phyloP scores from a whole-genome alignment of 108 stramenopile species.

The Aureococcus anophagefferens region DNA sequence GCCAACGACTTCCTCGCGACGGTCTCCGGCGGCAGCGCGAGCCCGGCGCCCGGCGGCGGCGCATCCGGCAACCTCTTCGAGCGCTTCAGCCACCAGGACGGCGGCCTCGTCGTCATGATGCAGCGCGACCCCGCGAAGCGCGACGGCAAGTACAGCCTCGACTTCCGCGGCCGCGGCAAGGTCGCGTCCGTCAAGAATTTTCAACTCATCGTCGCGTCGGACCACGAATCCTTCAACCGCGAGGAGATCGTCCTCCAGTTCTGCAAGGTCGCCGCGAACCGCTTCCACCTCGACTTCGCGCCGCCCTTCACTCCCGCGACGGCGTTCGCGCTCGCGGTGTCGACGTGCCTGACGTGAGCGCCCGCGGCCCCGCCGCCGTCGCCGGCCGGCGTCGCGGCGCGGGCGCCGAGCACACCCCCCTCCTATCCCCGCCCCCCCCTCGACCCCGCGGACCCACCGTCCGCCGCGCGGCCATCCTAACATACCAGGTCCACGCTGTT shows the following conservation, averaged over 20 bases:
- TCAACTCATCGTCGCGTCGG: background rate
- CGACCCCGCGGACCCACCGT: no score
- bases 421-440: no score
- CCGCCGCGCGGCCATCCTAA: no score
- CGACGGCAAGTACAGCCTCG: background rate
- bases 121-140: background rate
- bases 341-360: constrained; percentile 16
- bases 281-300: constrained; percentile 39
- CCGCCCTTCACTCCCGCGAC: constrained; percentile 37
- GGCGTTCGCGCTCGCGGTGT: constrained; percentile 35
- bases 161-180: background rate
- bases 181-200: background rate
- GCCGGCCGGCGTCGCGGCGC: no score
- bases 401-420: no score
- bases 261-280: constrained; percentile 31
- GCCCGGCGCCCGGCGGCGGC: background rate
- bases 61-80: no score
- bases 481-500: no score
- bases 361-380: no score
- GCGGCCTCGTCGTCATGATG: background rate
- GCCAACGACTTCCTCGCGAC: background rate
- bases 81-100: background rate
- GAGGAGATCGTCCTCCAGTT: constrained; percentile 33
- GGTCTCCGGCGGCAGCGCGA: background rate
- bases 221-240: no score